Conservation (phyloP, 257 asterid species). For the Solanum etuberosum region DNA sequence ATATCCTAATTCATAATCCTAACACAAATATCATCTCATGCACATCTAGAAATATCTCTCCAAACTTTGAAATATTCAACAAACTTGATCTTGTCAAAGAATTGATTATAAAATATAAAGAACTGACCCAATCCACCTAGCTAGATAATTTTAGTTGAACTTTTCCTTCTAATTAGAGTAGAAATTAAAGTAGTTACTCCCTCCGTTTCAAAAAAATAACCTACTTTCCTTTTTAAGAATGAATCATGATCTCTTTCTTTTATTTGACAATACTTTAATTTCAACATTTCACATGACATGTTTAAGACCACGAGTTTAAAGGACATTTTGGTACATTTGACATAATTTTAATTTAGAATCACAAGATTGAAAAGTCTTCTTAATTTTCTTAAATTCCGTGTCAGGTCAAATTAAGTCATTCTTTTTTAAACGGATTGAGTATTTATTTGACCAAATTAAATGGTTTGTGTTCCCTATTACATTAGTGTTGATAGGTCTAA, state of each 20-base stretch:
- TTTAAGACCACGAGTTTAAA: no score
- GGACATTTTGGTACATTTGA: no score
- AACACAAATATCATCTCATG: not conserved
- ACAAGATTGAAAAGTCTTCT: no score
- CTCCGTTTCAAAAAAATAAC: no score
- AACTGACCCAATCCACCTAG: not conserved
- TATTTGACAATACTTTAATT: no score
- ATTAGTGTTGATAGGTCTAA: not conserved
- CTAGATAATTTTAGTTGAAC: not conserved
- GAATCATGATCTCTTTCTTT: not conserved
- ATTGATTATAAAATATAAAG: not conserved
- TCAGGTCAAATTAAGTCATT: no score
- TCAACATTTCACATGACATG: rapidly evolving
- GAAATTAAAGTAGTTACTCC: not conserved
- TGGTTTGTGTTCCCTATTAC: not conserved
- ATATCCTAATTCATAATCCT: not conserved
- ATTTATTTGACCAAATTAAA: not conserved
- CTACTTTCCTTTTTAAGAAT: no score
- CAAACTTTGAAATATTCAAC: not conserved
- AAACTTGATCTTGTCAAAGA: not conserved
- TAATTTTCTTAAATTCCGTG: no score
- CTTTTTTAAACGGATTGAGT: no score
- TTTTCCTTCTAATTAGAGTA: not conserved
- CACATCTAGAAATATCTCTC: not conserved
- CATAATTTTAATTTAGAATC: no score